Evolutionary conservation across 768 basidiomycete genomes (phyloP), one percentile per base, ranked within the genome.

Genomic region (Naganishia onofrii): DNA sequence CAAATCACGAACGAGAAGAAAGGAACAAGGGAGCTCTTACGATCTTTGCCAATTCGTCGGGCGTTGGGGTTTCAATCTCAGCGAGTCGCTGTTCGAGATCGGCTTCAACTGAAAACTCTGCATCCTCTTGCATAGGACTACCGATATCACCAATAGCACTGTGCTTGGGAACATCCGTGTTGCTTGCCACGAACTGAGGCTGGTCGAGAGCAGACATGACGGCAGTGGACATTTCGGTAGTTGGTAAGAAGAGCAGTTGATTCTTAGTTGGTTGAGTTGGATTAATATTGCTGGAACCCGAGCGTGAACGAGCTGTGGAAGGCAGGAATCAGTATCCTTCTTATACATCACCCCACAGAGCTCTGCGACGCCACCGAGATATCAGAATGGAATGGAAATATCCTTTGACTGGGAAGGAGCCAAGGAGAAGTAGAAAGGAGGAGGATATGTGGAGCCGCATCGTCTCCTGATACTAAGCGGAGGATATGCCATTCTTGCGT

Each of bases 121-220:
- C 38, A n/a, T 63, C 60, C 23, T 63, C 36, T 42, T 63, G 60
- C 60, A 63, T 63, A 13, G 36, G 38, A 44, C 60, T 63, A 63
- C 60, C 60, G 19, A 63, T 26, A 29, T 63, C 60, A 1, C 36
- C 60, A 19, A 23, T 21, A 3, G 31, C 31, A 5, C 34, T 21
- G 57, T 32, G 32, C 23, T 58, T 58, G 1, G 36, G 17, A 31
- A 34, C 57, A 38, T 63, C 60, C 23, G 42, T 42, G 42, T 63
- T 63, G 21, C 60, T 63, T 26, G 60, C 42, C 26, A 63, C 60
- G 29, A 63, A 63, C 1, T n/a, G 60, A 26, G 60, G 19, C 38
- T 63, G 60, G 23, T 44, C 23, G 26, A 63, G 38, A 26, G 36
- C 36, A 29, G 38, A 28, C 23, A 63, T n/a, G n/a, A 44, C 26